Evolutionary conservation across 306 rosid species (phyloP).

Genomic region (Sindora glabra): DNA sequence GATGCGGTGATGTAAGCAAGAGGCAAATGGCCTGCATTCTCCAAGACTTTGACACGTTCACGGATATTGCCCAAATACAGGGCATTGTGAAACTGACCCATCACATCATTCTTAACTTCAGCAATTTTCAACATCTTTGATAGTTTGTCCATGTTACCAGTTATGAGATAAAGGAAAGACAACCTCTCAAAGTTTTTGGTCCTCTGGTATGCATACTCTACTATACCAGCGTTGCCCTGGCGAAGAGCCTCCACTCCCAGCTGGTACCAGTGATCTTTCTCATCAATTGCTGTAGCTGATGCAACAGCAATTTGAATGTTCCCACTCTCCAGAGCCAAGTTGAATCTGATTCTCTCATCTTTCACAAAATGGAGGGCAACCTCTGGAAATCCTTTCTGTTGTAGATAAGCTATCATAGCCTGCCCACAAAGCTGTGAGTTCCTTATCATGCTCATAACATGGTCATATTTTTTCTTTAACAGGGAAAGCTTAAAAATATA

Average conservation of each 20-base stretch:
- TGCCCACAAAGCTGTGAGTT: conserved; percentile 93
- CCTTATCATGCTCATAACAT: conserved; percentile 88
- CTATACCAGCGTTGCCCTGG: conserved; percentile 88
- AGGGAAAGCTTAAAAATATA: conserved; percentile 79
- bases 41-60: conserved; percentile 84
- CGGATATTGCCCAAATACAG: conserved; percentile 68
- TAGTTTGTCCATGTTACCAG: conserved; percentile 73
- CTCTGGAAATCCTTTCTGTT: conserved; percentile 91
- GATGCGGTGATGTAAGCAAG: conserved; percentile 79
- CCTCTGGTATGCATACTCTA: conserved; percentile 93
- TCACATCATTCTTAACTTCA: conserved; percentile 88
- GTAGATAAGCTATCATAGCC: conserved; percentile 94
- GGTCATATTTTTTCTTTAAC: conserved; percentile 65
- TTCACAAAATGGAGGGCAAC: conserved; percentile 95
- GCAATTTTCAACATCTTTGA: conserved; percentile 97
- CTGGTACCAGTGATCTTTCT: conserved; percentile 90
- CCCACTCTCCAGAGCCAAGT: conserved; percentile 91
- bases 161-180: conserved; percentile 81
- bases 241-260: conserved; percentile 94
- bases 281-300: conserved; percentile 87
- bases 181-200: conserved; percentile 87
- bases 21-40: conserved; percentile 79
- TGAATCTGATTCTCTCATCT: conserved; percentile 85
- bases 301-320: conserved; percentile 91
- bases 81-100: conserved; percentile 98